phyloP scores from a whole-genome alignment of 257 asterid genomes.

The Solanum chmielewskii region DNA sequence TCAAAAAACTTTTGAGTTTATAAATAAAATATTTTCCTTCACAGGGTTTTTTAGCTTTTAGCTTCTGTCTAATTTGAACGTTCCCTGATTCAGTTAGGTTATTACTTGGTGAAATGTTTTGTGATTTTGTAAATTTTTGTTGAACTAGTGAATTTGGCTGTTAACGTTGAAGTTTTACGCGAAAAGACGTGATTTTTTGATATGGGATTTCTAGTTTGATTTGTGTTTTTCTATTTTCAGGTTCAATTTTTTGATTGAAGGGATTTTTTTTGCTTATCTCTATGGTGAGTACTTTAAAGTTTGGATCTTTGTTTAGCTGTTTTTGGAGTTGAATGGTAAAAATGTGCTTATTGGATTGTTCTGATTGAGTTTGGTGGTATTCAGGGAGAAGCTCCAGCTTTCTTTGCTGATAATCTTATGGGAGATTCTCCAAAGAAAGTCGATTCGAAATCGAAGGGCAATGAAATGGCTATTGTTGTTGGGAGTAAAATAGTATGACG shows the following conservation, averaged over 20 bases:
- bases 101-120: neutral
- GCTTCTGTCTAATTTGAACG: neutral
- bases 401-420: conserved; percentile 40
- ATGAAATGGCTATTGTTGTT: conserved; percentile 22
- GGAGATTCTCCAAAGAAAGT: conserved; percentile 22
- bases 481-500: conserved; percentile 57
- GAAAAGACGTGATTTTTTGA: neutral
- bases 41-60: too few relatives aligned
- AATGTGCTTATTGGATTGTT: neutral
- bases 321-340: neutral
- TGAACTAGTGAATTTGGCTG: neutral
- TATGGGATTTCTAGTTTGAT: neutral
- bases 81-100: neutral
- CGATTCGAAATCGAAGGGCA: conserved; percentile 28
- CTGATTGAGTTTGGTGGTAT: conserved; percentile 11
- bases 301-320: neutral
- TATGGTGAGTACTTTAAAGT: neutral
- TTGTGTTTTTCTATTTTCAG: neutral
- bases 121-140: neutral
- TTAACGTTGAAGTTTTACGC: neutral
- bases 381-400: conserved; percentile 92
- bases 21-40: too few relatives aligned
- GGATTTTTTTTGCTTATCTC: neutral
- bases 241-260: neutral
- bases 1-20: too few relatives aligned